Base-by-base conservation (phyloP, 371 early-diverging fungal genomes). In the Thermomucor indicae-seudaticae region DNA sequence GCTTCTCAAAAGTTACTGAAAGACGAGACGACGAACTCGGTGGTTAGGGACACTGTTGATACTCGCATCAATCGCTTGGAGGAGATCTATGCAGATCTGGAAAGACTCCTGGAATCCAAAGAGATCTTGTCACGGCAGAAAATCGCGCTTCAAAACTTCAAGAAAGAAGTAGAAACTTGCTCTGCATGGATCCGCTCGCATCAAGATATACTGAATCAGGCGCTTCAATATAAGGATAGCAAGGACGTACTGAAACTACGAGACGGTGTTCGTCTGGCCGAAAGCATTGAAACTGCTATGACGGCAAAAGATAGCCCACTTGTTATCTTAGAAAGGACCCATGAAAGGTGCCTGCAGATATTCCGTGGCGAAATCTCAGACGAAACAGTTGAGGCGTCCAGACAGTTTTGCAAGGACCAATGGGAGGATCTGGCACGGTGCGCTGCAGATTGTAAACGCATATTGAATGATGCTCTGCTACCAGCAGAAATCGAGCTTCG, bases 61-160 rank as follows among this genome's bases (percentile, higher is more conserved):
- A 62, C 55, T 4, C 57, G 65, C 11, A 64, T 31, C 20, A 30
- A 47, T 3, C 62, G 63, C 4, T 35, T 76, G 28, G 55, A 51
- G 8, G 73, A 68, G 19, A 27, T 76, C 1, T 56, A 56, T 38
- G 45, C 43, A 1, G 51, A 61, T 20, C 51, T 76, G 20, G 60
- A 68, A 23, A 34, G 55, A 0, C 34, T 72, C 7, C 44, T 76
- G 6, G 67, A 70, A 29, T 57, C 66, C 4, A 72, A 68, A 17
- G 73, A 72, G 43, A 61, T 63, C 8, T 32, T 68, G 4, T 70
- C 73, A 17, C 65, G 71, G 16, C 66, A 66, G 14, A 41, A 55
- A 24, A 45, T 66, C n/a, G 53, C 67, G 0, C 29, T 65, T 1
- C 58, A 68, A 12, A 37, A 63, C 0, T 76, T 49, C 29, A 49